Base-by-base conservation (phyloP, 2,329 filamentous ascomycete species). In the Scedosporium boydii region DNA sequence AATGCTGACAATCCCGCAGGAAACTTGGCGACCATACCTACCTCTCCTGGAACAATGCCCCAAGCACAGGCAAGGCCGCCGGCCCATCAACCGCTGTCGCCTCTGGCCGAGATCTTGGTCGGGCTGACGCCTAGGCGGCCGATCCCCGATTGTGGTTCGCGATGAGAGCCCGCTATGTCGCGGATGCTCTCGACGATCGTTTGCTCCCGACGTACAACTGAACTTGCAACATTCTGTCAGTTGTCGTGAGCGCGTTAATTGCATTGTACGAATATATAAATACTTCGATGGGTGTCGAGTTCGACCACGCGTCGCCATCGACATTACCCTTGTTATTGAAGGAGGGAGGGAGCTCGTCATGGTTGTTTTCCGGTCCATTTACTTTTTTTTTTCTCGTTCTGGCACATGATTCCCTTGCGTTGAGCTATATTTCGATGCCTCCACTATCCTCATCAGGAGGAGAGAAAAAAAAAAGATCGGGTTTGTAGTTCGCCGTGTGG, bases 21-120 rank as follows among this genome's bases (percentile, higher is more conserved):
- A 99, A 98, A 89, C 84, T 99, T 51, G 95, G 95, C 65, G 95
- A 99, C 74, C 95, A 98, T 75, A 97, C 92, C 7, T 98, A 99
- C 74, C 83, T 99, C 58, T 95, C 91, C 26, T 99, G 95, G 95
- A 97, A 98, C 74, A 85, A 85, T 63, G 77, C 76, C 1, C 80
- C 81, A 1, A 71, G 75, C 6, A 68, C 75, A n/a, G 67, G 74
- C 65, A 79, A 79, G 69, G 69, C 75, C 16, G 70, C 71, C 9
- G 75, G 75, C 42, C 73, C 77, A 27, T 70, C 73, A 62, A 74
- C 77, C 14, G 80, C 76, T 64, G 73, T 78, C 69, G 78, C 81
- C 29, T 78, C 79, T 26, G 85, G 87, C 64, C 84, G 88, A 66
- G 82, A 87, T 62, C 63, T 80, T 65, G 80, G 77, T 68, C 74